phyloP scores from a whole-genome alignment of 345 rosid species.

The Xanthoceras sorbifolium region DNA sequence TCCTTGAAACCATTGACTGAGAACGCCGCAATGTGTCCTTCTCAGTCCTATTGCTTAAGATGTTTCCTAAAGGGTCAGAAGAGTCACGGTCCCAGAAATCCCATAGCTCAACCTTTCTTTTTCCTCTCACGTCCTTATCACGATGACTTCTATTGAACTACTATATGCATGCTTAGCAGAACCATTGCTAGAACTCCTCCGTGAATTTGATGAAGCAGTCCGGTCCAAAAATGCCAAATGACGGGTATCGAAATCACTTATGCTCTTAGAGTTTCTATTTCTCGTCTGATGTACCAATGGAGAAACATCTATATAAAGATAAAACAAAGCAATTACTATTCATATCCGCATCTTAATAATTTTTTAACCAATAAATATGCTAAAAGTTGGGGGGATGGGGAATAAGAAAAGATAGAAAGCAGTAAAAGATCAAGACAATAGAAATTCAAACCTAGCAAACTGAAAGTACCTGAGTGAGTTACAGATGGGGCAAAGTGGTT shows the following conservation, averaged over 20 bases:
- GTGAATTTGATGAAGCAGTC: slow-evolving; percentile 66
- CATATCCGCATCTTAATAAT: neutral
- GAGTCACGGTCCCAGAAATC: slow-evolving; percentile 67
- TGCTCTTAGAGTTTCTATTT: slow-evolving; percentile 63
- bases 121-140: slow-evolving; percentile 77
- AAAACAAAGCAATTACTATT: slow-evolving; percentile 20
- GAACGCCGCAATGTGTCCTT: slow-evolving; percentile 63
- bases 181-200: slow-evolving; percentile 73
- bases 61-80: slow-evolving; percentile 53
- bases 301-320: slow-evolving; percentile 47
- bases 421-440: neutral
- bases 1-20: slow-evolving; percentile 66
- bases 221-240: slow-evolving; percentile 63
- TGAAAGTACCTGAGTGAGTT: slow-evolving; percentile 56
- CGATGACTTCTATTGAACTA: slow-evolving; percentile 76
- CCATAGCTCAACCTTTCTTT: slow-evolving; percentile 58
- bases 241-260: slow-evolving; percentile 57
- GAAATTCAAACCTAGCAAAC: neutral
- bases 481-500: slow-evolving; percentile 51
- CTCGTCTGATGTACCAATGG: slow-evolving; percentile 43
- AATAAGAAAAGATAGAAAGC: neutral
- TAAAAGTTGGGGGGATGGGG: slow-evolving; percentile 7
- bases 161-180: slow-evolving; percentile 78
- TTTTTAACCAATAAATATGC: slow-evolving; percentile 1
- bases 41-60: slow-evolving; percentile 46